These are phyloP conservation scores for Porodaedalea pini DNA, from an alignment of 1,284 basidiomycete species.

Conservation along the genomic window DNA sequence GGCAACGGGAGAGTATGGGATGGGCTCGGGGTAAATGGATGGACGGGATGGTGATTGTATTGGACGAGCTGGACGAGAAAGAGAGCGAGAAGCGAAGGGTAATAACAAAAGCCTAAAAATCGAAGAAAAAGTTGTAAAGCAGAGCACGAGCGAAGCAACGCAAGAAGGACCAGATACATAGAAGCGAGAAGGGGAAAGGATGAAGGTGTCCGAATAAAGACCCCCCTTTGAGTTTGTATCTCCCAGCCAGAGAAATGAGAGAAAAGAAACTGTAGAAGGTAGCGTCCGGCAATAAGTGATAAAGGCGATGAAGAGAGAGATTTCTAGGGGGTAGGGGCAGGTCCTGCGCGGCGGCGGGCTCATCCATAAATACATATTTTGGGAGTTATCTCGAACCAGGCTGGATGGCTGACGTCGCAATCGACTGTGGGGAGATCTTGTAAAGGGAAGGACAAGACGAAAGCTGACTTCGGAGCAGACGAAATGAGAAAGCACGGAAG, in stretches of 20 bases:
- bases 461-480: background rate
- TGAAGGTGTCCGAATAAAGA: background rate
- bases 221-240: background rate
- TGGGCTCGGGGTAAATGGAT: background rate
- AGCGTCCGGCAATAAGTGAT: background rate
- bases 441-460: too few relatives aligned
- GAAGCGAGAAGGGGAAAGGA: background rate
- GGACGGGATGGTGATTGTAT: background rate
- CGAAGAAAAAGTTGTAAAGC: background rate
- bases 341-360: too few relatives aligned
- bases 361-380: background rate
- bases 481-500: too few relatives aligned
- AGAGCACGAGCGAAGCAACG: background rate
- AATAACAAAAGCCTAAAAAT: background rate
- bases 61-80: background rate
- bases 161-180: background rate
- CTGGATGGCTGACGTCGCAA: background rate
- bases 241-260: background rate
- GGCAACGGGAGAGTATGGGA: background rate
- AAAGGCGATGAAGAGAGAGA: background rate
- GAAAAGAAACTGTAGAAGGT: background rate
- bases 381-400: background rate
- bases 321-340: background rate
- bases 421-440: background rate
- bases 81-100: background rate